Evolutionary conservation across 345 rosid species (phyloP).

Genomic region (Brassica cretica): DNA sequence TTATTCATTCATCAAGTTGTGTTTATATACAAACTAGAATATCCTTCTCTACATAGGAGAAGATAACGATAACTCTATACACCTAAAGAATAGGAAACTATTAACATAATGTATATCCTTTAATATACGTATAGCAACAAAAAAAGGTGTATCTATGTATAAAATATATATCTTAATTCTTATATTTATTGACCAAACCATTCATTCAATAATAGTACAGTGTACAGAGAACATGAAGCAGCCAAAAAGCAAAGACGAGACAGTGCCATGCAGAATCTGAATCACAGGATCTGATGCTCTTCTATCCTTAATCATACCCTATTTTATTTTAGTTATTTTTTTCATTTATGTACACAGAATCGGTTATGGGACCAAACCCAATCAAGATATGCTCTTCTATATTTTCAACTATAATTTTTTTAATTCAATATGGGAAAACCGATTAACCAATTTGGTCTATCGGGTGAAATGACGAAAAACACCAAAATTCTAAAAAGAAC

Average conservation of each 20-base stretch:
- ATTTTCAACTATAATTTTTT: too few relatives aligned
- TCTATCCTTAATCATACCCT: conserved; percentile 33
- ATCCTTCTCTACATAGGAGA: too few relatives aligned
- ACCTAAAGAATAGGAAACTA: too few relatives aligned
- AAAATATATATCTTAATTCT: too few relatives aligned
- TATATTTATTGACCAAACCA: conserved; percentile 32
- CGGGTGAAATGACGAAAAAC: background rate
- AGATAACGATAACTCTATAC: too few relatives aligned
- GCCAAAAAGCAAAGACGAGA: conserved; percentile 40
- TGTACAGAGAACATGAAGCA: conserved; percentile 38
- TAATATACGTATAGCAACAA: background rate
- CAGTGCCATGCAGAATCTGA: conserved; percentile 32
- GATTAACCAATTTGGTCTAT: too few relatives aligned
- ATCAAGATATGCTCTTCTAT: too few relatives aligned
- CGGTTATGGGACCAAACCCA: conserved; percentile 35
- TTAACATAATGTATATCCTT: too few relatives aligned
- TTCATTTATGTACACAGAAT: background rate
- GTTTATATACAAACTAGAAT: too few relatives aligned
- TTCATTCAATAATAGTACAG: conserved; percentile 27
- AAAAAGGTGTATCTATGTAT: background rate
- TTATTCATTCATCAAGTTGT: too few relatives aligned
- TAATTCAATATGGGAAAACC: too few relatives aligned
- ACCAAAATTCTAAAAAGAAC: background rate
- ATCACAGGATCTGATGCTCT: conserved; percentile 36
- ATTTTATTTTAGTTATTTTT: background rate